These are phyloP conservation scores for Termitomyces sp. DNA, from an alignment of 768 basidiomycete genomes.

Conservation along the genomic window DNA sequence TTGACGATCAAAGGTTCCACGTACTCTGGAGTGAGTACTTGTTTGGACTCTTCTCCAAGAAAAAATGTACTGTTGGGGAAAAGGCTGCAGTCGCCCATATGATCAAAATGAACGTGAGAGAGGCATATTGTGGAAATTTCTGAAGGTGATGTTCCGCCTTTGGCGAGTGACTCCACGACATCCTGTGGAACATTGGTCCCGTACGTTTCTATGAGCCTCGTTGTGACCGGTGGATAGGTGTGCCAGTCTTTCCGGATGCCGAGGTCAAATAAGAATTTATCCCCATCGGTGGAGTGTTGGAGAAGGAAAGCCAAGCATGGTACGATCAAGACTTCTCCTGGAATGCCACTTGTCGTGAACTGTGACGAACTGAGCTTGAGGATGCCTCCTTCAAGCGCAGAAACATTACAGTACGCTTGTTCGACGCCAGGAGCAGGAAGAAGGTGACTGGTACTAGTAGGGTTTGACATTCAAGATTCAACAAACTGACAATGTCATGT, in stretches of 20 bases:
- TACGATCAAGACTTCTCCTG: constrained; percentile 24
- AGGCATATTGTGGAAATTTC: constrained; percentile 44
- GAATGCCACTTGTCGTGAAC: constrained; percentile 32
- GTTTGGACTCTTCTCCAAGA: constrained; percentile 38
- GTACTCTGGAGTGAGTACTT: constrained; percentile 24
- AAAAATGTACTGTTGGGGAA: constrained; percentile 48
- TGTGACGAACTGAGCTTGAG: constrained; percentile 35
- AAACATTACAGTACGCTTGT: constrained; percentile 53
- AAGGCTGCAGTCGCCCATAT: constrained; percentile 42
- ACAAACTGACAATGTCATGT: background rate
- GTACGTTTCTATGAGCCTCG: constrained; percentile 24
- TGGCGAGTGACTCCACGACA: constrained; percentile 44
- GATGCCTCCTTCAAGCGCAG: constrained; percentile 52
- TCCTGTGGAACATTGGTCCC: constrained; percentile 30
- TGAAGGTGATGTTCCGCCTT: constrained; percentile 43
- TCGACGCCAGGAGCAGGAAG: constrained; percentile 37
- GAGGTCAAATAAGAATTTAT: constrained; percentile 51
- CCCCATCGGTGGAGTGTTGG: constrained; percentile 38
- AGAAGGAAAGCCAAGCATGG: constrained; percentile 55
- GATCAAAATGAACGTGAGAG: constrained; percentile 57
- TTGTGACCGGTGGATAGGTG: constrained; percentile 33
- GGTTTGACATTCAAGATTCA: background rate
- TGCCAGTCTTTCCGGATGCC: constrained; percentile 49
- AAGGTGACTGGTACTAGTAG: constrained; percentile 10
- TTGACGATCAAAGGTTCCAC: constrained; percentile 6